These are phyloP conservation scores for Cytospora schulzeri DNA, from an alignment of 2,329 filamentous ascomycete genomes.

Conservation along the genomic window DNA sequence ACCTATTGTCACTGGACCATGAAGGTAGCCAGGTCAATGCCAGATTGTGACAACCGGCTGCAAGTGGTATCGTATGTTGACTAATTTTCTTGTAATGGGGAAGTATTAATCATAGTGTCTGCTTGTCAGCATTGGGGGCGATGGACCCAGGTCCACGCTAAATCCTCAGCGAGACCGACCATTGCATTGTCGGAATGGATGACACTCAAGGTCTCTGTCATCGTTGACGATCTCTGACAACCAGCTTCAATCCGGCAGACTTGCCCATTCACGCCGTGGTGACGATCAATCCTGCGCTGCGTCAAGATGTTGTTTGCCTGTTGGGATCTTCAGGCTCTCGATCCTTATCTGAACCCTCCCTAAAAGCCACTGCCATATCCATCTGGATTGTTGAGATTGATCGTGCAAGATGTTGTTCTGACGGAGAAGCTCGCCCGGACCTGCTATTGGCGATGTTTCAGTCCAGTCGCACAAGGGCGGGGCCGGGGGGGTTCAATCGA, in stretches of 20 bases:
- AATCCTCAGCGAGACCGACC: background rate
- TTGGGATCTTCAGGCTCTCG: background rate
- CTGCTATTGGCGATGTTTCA: constrained; percentile 27
- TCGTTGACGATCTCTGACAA: constrained; percentile 1
- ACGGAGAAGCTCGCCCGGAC: constrained; percentile 19
- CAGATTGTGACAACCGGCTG: background rate
- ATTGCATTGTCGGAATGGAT: background rate
- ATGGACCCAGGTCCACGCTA: background rate
- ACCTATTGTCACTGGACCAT: background rate
- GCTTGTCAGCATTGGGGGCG: background rate
- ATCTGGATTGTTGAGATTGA: constrained; percentile 20
- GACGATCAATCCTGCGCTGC: background rate
- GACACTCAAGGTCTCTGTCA: background rate
- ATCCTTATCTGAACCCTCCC: constrained; percentile 3
- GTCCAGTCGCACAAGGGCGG: constrained; percentile 26
- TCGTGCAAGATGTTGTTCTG: constrained; percentile 12
- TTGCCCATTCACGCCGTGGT: background rate
- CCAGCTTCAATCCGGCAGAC: background rate
- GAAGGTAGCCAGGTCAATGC: background rate
- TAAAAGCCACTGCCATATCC: constrained; percentile 15
- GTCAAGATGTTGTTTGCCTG: background rate
- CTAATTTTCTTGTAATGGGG: constrained; percentile 6
- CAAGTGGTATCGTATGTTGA: constrained; percentile 6
- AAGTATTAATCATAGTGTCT: background rate
- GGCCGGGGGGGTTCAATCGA: constrained; percentile 8